Base-by-base conservation (phyloP, 169 alveolate species). In the Plasmodium sp. region DNA sequence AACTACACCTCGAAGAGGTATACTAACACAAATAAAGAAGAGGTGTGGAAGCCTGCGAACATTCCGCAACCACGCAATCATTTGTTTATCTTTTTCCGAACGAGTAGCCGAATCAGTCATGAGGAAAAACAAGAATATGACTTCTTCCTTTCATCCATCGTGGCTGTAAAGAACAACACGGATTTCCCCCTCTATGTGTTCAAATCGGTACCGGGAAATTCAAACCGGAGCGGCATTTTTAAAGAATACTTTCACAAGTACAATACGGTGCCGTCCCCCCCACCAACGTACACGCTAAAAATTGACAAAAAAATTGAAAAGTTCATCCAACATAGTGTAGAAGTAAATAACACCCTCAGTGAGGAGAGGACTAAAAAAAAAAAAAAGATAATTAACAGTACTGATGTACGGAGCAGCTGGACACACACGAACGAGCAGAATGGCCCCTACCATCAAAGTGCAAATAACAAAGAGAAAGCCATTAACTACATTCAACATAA, bases 51-150 rank as follows among this genome's bases (percentile, higher is more conserved):
- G 18, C 72, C 94, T 41, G 48, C 58, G 27, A 79, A 90, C 22
- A 90, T 90, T 33, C 94, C 94, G 5, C 94, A 90, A 81, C 94
- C 94, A 16, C 54, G 94, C 1, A 90, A 90, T 48, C 90, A 90
- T 90, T 81, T 90, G 36, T 90, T 41, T 48, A 90, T 90, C 1
- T 90, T 51, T 67, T 90, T 90, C 43, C 73, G 94, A 18, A 90
- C 94, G 71, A 90, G 94, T 67, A 90, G 75, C 39, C 45, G 83
- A 81, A 48, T 80, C 18, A 81, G 92, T 80, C 94, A 90, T 90
- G 94, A 90, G 43, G 94, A 90, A 90, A 90, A 90, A 90, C 90
- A 90, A 62, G 94, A 90, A 74, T 81, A 81, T 81, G 94, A 90
- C 51, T 90, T 90, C 51, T 90, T 81, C 73, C 27, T 90, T 27